These are phyloP conservation scores for Coprinellus micaceus DNA, from an alignment of 768 basidiomycete species.

Conservation along the genomic window DNA sequence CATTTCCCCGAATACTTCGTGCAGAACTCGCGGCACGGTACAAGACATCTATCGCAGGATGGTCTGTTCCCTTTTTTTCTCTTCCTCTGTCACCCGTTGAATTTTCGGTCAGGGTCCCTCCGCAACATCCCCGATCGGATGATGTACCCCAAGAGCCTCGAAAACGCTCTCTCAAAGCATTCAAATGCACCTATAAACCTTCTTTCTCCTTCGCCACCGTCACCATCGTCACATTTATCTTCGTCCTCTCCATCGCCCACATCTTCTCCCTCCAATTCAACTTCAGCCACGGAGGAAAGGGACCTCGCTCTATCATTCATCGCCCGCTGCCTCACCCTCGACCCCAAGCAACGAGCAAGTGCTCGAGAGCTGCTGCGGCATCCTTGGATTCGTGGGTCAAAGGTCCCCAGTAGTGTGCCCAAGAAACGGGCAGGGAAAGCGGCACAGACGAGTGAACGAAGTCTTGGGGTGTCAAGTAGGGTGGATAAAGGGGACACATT, in stretches of 20 bases:
- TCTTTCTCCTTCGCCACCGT: no score
- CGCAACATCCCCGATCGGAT: conserved; percentile 7
- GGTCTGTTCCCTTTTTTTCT: neutral
- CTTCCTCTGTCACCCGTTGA: neutral
- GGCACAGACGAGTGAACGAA: no score
- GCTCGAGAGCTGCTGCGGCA: conserved; percentile 8
- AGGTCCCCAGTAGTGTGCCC: neutral
- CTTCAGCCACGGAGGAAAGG: neutral
- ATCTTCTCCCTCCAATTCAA: neutral
- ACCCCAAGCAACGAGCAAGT: conserved; percentile 3
- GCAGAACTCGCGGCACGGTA: neutral
- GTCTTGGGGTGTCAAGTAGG: no score
- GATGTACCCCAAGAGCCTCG: conserved; percentile 10
- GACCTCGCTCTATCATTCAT: conserved; percentile 9
- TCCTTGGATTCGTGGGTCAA: conserved; percentile 7
- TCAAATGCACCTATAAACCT: neutral
- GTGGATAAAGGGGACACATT: no score
- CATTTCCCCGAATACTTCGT: conserved; percentile 4
- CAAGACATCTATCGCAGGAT: conserved; percentile 1
- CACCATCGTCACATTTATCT: no score
- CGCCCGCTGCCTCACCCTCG: conserved; percentile 5
- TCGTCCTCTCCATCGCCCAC: no score
- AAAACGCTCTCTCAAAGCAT: conserved; percentile 4
- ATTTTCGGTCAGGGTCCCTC: conserved; percentile 1
- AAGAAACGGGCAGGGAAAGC: neutral